Conservation (phyloP, 2,329 filamentous ascomycete species). For the Colletotrichum sp. region DNA sequence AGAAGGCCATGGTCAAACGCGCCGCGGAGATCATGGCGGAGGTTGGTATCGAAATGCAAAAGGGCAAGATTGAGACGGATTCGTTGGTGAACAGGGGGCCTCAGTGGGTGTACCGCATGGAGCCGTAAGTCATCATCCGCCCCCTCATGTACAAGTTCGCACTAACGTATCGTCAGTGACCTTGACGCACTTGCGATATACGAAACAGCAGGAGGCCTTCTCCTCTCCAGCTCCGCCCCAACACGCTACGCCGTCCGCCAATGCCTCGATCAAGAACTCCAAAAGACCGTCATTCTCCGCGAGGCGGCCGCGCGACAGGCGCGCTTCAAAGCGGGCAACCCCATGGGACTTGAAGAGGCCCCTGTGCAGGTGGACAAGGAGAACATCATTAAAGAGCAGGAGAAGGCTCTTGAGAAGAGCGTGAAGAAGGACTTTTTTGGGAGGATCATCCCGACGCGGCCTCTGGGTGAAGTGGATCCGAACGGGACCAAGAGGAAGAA, state of each 20-base stretch:
- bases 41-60: conserved; percentile 81
- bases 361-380: conserved; percentile 43
- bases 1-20: conserved; percentile 80
- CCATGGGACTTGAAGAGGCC: conserved; percentile 20
- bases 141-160: background rate
- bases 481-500: conserved; percentile 31
- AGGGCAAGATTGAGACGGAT: conserved; percentile 77
- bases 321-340: conserved; percentile 57
- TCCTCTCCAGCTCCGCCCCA: conserved; percentile 66
- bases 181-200: conserved; percentile 83
- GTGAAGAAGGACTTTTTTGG: conserved; percentile 89
- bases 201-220: conserved; percentile 65
- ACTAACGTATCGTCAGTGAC: conserved; percentile 44
- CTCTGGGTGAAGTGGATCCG: conserved; percentile 45
- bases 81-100: conserved; percentile 62
- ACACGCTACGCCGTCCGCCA: conserved; percentile 93
- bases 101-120: conserved; percentile 90
- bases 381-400: conserved; percentile 35
- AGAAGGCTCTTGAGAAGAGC: conserved; percentile 35
- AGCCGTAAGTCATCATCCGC: conserved; percentile 69
- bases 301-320: conserved; percentile 71
- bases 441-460: conserved; percentile 60
- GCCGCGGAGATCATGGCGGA: conserved; percentile 85
- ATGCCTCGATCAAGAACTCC: conserved; percentile 89
- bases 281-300: conserved; percentile 71